Percentiles rank a stretch among this genome's conserved stretches.
These are phyloP conservation scores for Ambrosia hybrid DNA, from an alignment of 140 eudicot species.

Conservation along the genomic window DNA sequence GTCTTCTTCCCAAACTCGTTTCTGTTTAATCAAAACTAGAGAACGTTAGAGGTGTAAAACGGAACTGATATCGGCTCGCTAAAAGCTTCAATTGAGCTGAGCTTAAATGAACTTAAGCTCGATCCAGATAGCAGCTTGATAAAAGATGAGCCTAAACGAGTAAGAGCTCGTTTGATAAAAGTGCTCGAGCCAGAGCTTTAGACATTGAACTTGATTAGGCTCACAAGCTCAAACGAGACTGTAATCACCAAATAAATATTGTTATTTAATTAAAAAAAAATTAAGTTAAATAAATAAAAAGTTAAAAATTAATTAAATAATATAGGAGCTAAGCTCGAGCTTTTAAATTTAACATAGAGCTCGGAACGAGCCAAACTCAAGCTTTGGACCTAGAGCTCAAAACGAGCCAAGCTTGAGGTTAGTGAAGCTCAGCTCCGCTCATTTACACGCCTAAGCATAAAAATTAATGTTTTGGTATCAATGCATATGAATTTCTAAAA, in stretches of 20 bases:
- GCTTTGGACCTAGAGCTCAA: not conserved
- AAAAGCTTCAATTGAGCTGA: not conserved
- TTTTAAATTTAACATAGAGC: not conserved
- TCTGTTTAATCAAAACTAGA: conserved; percentile 35
- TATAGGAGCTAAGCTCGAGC: not conserved
- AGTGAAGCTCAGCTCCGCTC: not conserved
- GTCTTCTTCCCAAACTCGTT: conserved; percentile 77
- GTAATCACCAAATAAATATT: not conserved
- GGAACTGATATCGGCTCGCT: not conserved
- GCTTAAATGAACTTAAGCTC: not conserved
- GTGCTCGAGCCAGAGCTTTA: not conserved
- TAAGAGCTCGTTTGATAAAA: not conserved
- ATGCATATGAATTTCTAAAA: not conserved
- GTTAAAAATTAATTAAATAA: too few species aligned
- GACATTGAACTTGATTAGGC: not conserved
- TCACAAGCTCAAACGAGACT: not conserved
- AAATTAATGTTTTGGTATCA: not conserved
- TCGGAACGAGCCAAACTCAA: not conserved
- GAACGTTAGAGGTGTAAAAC: not conserved
- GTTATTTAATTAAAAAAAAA: not conserved
- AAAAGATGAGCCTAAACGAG: not conserved
- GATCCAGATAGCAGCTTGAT: not conserved
- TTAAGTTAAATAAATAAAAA: not conserved
- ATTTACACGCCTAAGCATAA: not conserved
- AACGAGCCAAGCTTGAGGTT: not conserved